Conservation (phyloP, 805 yeast species). For the Wickerhamiella occidentalis region DNA sequence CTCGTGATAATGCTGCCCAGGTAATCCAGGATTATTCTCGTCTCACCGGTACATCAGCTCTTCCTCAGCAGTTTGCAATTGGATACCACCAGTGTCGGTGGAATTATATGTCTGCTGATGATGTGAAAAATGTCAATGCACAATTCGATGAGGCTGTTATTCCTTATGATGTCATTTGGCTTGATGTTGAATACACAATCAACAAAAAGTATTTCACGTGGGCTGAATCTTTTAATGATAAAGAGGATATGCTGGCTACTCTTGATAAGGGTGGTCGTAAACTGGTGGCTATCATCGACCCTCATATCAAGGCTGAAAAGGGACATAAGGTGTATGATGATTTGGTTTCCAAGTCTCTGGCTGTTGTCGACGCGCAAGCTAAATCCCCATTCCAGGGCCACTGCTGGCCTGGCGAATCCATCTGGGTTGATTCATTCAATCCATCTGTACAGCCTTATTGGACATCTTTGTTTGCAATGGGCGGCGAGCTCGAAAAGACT, state of each 20-base stretch:
- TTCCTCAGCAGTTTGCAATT: constrained; percentile 68
- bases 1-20: constrained; percentile 45
- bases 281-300: constrained; percentile 77
- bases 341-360: constrained; percentile 34
- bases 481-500: constrained; percentile 35
- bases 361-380: constrained; percentile 38
- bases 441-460: constrained; percentile 51
- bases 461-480: constrained; percentile 37
- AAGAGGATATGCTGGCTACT: constrained; percentile 50
- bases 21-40: constrained; percentile 50
- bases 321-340: constrained; percentile 53
- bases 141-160: constrained; percentile 61
- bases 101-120: constrained; percentile 86
- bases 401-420: constrained; percentile 96
- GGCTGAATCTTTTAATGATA: constrained; percentile 67
- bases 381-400: constrained; percentile 54
- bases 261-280: constrained; percentile 66
- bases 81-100: constrained; percentile 97
- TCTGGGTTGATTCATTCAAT: constrained; percentile 82
- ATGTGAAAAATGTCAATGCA: constrained; percentile 58
- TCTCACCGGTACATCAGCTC: constrained; percentile 57
- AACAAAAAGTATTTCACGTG: constrained; percentile 84
- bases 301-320: constrained; percentile 56
- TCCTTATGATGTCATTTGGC: constrained; percentile 89
- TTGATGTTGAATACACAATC: constrained; percentile 87